Evolutionary conservation across 208 protist genomes (phyloP).

Genomic region (Crithidia bombi): DNA sequence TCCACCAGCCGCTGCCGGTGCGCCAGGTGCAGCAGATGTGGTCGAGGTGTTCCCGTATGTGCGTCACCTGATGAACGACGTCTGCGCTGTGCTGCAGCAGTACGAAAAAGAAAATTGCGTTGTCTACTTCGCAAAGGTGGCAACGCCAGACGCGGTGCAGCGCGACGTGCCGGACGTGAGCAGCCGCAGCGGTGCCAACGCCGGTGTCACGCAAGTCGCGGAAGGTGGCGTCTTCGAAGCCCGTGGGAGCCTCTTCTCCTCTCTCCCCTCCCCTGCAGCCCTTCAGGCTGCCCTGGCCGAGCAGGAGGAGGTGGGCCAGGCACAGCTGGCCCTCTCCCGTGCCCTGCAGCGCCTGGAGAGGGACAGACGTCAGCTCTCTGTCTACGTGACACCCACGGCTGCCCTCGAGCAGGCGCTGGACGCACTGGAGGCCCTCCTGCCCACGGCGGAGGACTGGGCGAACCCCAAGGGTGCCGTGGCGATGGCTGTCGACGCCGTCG

Average conservation of each 20-base stretch:
- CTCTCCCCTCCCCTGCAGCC: constrained; percentile 24
- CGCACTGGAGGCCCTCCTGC: constrained; percentile 26
- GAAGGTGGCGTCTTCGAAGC: constrained; percentile 19
- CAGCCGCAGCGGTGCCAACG: background rate
- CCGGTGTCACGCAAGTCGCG: constrained; percentile 8
- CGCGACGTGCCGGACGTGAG: constrained; percentile 56
- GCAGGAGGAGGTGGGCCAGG: constrained; percentile 34
- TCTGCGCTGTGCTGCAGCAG: constrained; percentile 36
- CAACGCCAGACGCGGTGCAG: constrained; percentile 38
- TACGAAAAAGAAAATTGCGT: constrained; percentile 69
- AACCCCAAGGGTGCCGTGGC: background rate
- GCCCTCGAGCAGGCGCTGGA: constrained; percentile 25
- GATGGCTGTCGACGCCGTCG: constrained; percentile 12
- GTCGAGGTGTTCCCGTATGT: constrained; percentile 60
- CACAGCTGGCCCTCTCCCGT: constrained; percentile 26
- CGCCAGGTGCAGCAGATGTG: too few relatives aligned
- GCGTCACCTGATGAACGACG: constrained; percentile 37
- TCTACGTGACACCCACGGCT: constrained; percentile 21
- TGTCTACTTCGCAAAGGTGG: constrained; percentile 55
- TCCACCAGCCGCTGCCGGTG: too few relatives aligned
- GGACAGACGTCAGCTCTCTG: constrained; percentile 13
- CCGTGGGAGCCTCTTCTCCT: constrained; percentile 22
- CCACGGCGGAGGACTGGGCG: constrained; percentile 1
- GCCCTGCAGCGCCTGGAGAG: constrained; percentile 27
- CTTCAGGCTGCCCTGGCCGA: constrained; percentile 34